phyloP scores from a whole-genome alignment of 306 rosid genomes.

The Corylus americana region DNA sequence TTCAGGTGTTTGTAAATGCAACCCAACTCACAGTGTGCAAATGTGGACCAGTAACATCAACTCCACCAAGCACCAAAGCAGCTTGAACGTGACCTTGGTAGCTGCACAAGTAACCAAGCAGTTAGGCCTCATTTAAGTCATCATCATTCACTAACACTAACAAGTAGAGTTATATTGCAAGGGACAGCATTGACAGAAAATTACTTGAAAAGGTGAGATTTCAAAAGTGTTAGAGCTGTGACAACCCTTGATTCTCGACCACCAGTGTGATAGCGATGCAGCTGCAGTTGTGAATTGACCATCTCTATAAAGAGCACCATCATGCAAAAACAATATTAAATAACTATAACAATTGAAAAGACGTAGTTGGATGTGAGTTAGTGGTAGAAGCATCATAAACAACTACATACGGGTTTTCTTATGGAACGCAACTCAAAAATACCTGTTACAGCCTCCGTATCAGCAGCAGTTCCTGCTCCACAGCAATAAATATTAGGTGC shows the following conservation, averaged over 20 bases:
- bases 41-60: constrained; percentile 93
- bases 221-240: constrained; percentile 53
- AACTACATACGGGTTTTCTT: neutral
- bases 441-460: constrained; percentile 74
- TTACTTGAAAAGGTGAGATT: constrained; percentile 56
- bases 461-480: constrained; percentile 73
- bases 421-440: constrained; percentile 5
- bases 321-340: neutral
- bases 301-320: constrained; percentile 32
- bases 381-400: neutral
- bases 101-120: constrained; percentile 38
- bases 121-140: constrained; percentile 12
- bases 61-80: constrained; percentile 98
- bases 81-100: constrained; percentile 85
- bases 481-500: constrained; percentile 65
- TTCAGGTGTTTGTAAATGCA: neutral
- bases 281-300: constrained; percentile 63
- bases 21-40: constrained; percentile 50
- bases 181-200: neutral
- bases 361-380: neutral
- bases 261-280: constrained; percentile 64
- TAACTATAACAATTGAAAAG: neutral
- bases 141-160: neutral
- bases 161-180: neutral
- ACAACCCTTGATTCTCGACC: constrained; percentile 57